Evolutionary conservation across 2,329 filamentous ascomycete genomes (phyloP), one percentile per base, ranked within the genome.

Genomic region (Aspergillus pseudoglaucus): DNA sequence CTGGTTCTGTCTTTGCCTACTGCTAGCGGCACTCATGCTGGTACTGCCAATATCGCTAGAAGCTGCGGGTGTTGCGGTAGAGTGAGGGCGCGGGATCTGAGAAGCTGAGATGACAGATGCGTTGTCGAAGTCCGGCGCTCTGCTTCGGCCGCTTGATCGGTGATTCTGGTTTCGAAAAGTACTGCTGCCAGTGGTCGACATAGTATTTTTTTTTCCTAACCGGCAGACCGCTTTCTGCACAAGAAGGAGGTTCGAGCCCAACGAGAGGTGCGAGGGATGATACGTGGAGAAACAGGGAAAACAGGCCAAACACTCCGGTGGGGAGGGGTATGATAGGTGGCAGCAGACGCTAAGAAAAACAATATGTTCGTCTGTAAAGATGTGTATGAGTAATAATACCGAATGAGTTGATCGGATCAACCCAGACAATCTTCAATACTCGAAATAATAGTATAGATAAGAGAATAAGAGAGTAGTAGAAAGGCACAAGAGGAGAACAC

Each of bases 1-100:
- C 78, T 96, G 91, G 75, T 96, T 96, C 71, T 91, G 88, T 64
- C 93, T 82, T 71, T 93, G 88, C 65, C 93, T 84, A 72, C 91
- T 97, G 71, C 91, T 97, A 47, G 66, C 65, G 60, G 90, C 88
- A 73, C 89, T 96, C 74, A 96, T 81, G 37, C 87, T 84, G 47
- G 88, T 87, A 54, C 68, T 75, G 50, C 70, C 72, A 47, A 73
- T 73, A 61, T 83, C 81, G 62, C 76, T 80, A 17, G 57, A 58
- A 17, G 62, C 56, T 48, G 73, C 68, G 37, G 60, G 64, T 61
- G 53, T 61, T 51, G 54, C 68, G 23, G 64, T 52, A 46, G 80
- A 72, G 56, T 81, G 79, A 47, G 81, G 81, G 53, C 82, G 77
- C 55, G 79, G 81, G 62, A 85, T 84, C 64, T 72, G 72, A 46